Conservation (phyloP, 768 basidiomycete genomes). For the Amanita rubescens region DNA sequence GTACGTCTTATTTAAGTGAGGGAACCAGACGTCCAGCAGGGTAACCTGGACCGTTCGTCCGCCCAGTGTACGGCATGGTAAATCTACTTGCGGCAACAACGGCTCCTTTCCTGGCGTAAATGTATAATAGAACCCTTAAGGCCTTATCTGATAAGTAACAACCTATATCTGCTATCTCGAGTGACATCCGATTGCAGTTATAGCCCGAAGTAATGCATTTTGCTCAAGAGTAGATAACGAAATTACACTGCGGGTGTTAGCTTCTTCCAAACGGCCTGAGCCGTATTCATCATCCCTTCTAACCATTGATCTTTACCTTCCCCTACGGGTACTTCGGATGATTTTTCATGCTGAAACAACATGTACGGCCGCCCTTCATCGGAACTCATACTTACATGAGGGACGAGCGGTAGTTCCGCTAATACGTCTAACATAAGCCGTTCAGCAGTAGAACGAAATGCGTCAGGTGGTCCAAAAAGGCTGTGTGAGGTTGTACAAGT, state of each 20-base stretch:
- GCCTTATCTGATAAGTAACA: no score
- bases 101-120: no score
- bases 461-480: slow-evolving; percentile 50
- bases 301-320: slow-evolving; percentile 2
- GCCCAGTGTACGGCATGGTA: no score
- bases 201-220: not conserved
- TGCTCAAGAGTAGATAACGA: not conserved
- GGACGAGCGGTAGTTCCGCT: slow-evolving; percentile 76
- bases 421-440: slow-evolving; percentile 58
- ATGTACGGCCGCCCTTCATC: slow-evolving; percentile 61
- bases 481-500: slow-evolving; percentile 51
- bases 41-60: no score
- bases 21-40: no score
- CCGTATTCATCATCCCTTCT: slow-evolving; percentile 2
- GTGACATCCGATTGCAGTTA: slow-evolving; percentile 13
- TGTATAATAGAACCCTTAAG: no score
- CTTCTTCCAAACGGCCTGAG: slow-evolving; percentile 4
- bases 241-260: not conserved
- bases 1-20: no score
- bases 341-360: slow-evolving; percentile 8
- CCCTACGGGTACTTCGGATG: not conserved
- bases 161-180: slow-evolving; percentile 43
- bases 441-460: slow-evolving; percentile 52
- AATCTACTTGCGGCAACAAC: no score
- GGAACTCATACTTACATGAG: slow-evolving; percentile 62